Base-by-base conservation (phyloP, 768 basidiomycete genomes). In the Leccinum boreale region DNA sequence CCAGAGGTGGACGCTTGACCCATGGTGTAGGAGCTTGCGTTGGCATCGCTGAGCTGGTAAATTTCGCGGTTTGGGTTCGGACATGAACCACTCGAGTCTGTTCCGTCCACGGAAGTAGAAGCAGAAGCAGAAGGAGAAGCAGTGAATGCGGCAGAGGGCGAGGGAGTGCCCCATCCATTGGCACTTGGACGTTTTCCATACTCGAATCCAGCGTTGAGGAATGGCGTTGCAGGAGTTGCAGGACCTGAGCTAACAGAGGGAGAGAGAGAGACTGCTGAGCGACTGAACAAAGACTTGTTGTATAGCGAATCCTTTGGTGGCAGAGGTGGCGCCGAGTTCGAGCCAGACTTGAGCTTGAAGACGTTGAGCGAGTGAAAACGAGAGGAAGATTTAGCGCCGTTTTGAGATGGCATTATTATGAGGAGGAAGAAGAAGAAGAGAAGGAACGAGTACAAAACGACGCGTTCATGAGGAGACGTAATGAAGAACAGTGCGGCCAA, bases 301-400 rank as follows among this genome's bases (percentile, higher is more conserved):
- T 70, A 69, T 4, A 60, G 46, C 0, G 61, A 51, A 62, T 89
- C 87, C 71, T 89, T 89, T 42, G 86, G 86, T 0, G 87, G 87
- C 2, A 76, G 81, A 7, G 81, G 83, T 33, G 75, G 73, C 49
- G 58, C 57, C 15, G 58, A 6, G 12, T 8, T 17, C 17, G 31
- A 24, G 15, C 58, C 49, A 2, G 60, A 2, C 50, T 58, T 70
- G 53, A 79, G 69, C 63, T 78, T 78, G 73, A 79, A 78, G 24
- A 78, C 73, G 31, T 74, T 77, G 58, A 79, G 66, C 2, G 74
- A 62, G 11, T 78, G 72, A 55, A 79, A 78, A 31, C 78, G 70
- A 17, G 78, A 75, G 56, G 74, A 68, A 36, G 73, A 61, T 23
- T 58, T 70, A 21, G 21, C 19, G n/a, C 54, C 56, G 36, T 59